Base-by-base conservation (phyloP, 2,329 filamentous ascomycete species). In the Diplocarpon rosae region DNA sequence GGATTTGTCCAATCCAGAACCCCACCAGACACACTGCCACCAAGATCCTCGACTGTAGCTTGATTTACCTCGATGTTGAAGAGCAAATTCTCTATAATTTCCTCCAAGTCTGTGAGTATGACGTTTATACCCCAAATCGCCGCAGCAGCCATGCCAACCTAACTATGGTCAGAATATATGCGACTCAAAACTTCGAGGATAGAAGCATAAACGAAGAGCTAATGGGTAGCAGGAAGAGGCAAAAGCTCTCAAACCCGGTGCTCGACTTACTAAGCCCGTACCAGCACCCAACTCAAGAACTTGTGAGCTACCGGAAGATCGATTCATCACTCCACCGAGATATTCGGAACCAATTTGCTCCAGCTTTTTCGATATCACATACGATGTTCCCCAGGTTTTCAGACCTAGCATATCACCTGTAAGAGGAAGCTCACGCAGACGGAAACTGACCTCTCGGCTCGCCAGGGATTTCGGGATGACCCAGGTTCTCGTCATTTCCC, bases 361-460 rank as follows among this genome's bases (percentile, higher is more conserved):
- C 20, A 96, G 73, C 17, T 84, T 78, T 53, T 77, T 82, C 0
- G 90, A 83, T 4, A 96, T 77, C 2, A 93, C 73, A 59, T 88
- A 93, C 0, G 88, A 90, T 0, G 88, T 90, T 0, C 85, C 86
- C 43, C 43, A 46, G 2, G 92, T 98, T 64, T 98, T 96, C 62
- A 93, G 73, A 1, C 92, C 92, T 14, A 96, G 70, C 47, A 85
- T 84, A 63, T 95, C 90, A 6, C 84, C 84, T 0, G 86, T 94
- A 45, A 96, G 69, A 1, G 88, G 80, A 1, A 92, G 92, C 61
- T 98, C 92, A 45, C 86, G 75, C 32, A 98, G 78, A 30, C 74
- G 72, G 40, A 98, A 68, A 37, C 80, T 72, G 53, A 88, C 72
- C n/a, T 52, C 41, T 15, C 52, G 46, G n/a, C 48, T 49, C 24